Base-by-base conservation (phyloP, 2,329 filamentous ascomycete species). In the Trichophyton equinum region DNA sequence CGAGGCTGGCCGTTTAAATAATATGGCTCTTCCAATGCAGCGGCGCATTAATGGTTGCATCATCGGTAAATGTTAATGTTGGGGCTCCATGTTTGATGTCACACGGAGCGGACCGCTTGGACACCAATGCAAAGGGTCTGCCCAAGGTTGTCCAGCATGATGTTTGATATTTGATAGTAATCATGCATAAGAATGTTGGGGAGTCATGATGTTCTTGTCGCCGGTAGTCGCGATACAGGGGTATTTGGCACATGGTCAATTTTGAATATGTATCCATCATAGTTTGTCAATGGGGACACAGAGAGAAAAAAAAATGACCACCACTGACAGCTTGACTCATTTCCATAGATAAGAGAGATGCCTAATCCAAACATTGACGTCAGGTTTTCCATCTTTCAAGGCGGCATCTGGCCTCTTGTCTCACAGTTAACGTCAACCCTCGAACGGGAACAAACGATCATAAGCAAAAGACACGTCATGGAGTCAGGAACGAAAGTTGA, bases 21-120 rank as follows among this genome's bases (percentile, higher is more conserved):
- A 6, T 3, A 40, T 42, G 25, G 25, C 36, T 20, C 5, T 25
- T 11, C 11, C n/a, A 22, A 1, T 15, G 55, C 5, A 42, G 11
- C 7, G 20, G n/a, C 5, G 6, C 25, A 56, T n/a, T n/a, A 2
- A 38, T 15, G 27, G 33, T 56, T 38, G 36, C 36, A 56, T 56
- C n/a, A 58, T 18, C 22, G 6, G 11, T 25, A 30, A 51, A 30
- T 25, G 42, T 8, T 58, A 58, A 18, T 4, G 38, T 18, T 58
- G 30, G 27, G 18, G 18, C 15, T 30, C 57, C 15, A 11, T 51
- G 57, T 59, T 59, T 59, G 44, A 59, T 59, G 44, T 59, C 57
- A 59, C 57, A 59, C 57, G 22, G 42, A 36, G 25, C 40, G 57
- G 57, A 33, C 57, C 57, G 57, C 38, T 58, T 27, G 57, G 53